These are phyloP conservation scores for Microsporum ferrugineum DNA, from an alignment of 2,329 filamentous ascomycete genomes.

Conservation along the genomic window DNA sequence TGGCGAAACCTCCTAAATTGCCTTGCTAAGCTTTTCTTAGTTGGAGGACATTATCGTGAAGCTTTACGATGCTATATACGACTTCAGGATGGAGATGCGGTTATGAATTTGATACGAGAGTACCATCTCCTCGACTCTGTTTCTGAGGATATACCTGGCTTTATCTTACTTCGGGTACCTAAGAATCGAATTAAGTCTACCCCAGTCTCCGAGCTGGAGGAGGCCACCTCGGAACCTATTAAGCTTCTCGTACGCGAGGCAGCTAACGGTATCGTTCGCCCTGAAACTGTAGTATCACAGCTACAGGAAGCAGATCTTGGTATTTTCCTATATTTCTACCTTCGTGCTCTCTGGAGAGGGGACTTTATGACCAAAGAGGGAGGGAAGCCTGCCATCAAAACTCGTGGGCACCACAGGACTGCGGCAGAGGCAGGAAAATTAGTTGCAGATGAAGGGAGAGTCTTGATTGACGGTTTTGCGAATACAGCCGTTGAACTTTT, in stretches of 20 bases:
- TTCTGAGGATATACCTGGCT: conserved; percentile 76
- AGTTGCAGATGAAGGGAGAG: conserved; percentile 45
- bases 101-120: conserved; percentile 74
- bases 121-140: conserved; percentile 84
- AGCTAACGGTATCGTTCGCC: conserved; percentile 72
- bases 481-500: conserved; percentile 81
- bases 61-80: conserved; percentile 81
- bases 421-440: conserved; percentile 36
- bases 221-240: conserved; percentile 71
- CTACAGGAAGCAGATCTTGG: conserved; percentile 55
- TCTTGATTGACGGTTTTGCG: conserved; percentile 73
- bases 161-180: conserved; percentile 77
- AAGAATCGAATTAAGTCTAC: conserved; percentile 56
- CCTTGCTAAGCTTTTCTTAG: conserved; percentile 72
- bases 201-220: conserved; percentile 59
- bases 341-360: conserved; percentile 74
- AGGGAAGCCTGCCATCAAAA: conserved; percentile 24
- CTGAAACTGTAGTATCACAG: conserved; percentile 66
- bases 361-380: conserved; percentile 43
- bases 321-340: conserved; percentile 83
- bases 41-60: conserved; percentile 67
- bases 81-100: conserved; percentile 81
- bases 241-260: conserved; percentile 82
- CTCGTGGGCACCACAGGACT: conserved; percentile 27
- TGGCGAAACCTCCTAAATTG: conserved; percentile 85